Conservation (phyloP, 2,329 filamentous ascomycete species). For the Sclerotinia sclerotiorum region DNA sequence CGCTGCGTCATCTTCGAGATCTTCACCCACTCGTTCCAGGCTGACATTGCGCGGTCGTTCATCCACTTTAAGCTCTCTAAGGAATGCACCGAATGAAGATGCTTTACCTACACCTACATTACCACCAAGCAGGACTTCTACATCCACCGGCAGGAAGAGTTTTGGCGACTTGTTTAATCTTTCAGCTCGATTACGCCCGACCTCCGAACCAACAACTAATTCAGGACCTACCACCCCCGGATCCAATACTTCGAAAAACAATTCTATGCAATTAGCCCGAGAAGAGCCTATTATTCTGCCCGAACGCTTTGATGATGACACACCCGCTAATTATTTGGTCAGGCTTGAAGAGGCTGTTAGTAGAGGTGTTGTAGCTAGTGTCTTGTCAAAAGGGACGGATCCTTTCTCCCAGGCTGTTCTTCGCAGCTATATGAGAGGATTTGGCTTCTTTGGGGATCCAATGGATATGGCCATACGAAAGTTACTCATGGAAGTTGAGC, state of each 20-base stretch:
- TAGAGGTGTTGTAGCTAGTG: conserved; percentile 78
- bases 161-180: conserved; percentile 86
- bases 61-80: conserved; percentile 83
- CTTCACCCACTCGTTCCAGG: conserved; percentile 62
- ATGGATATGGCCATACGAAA: conserved; percentile 98
- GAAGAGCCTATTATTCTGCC: conserved; percentile 68
- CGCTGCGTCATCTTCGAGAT: conserved; percentile 61
- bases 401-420: conserved; percentile 79
- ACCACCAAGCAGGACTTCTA: conserved; percentile 64
- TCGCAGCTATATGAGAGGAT: conserved; percentile 92
- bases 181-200: conserved; percentile 72
- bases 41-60: conserved; percentile 71
- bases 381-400: conserved; percentile 83
- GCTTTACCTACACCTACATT: conserved; percentile 64
- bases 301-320: conserved; percentile 81
- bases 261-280: conserved; percentile 75
- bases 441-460: conserved; percentile 92
- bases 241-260: conserved; percentile 72
- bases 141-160: conserved; percentile 88
- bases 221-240: conserved; percentile 70
- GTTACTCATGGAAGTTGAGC: conserved; percentile 90
- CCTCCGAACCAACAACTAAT: conserved; percentile 70
- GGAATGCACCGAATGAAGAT: conserved; percentile 69
- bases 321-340: conserved; percentile 82
- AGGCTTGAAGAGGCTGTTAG: conserved; percentile 79